Evolutionary conservation across 495 filamentous ascomycete species (phyloP).

Genomic region (Podospora sp.): DNA sequence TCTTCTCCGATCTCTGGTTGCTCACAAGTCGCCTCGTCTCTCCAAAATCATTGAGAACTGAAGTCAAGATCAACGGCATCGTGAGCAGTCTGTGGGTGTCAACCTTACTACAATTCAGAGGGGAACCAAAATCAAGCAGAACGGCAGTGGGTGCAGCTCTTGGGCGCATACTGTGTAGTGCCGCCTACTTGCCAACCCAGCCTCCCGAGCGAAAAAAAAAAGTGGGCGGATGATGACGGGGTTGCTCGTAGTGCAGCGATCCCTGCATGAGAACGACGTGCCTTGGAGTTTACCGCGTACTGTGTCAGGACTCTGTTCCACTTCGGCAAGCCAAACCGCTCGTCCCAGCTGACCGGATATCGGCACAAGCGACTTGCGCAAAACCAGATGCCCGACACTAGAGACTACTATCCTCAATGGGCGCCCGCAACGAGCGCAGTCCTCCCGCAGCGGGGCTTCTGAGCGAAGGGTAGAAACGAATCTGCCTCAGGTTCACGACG

Average conservation of each 20-base stretch:
- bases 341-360: constrained; percentile 5
- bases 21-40: neutral
- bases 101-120: too few relatives aligned
- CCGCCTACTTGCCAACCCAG: too few relatives aligned
- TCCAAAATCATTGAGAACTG: neutral
- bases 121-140: too few relatives aligned
- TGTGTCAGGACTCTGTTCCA: neutral
- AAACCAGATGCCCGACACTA: neutral
- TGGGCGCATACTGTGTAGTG: too few relatives aligned
- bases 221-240: constrained; percentile 1
- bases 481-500: neutral
- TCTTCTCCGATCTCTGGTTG: neutral
- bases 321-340: neutral
- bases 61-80: too few relatives aligned
- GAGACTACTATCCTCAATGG: neutral
- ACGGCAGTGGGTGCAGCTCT: too few relatives aligned
- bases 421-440: too few relatives aligned
- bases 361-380: constrained; percentile 7
- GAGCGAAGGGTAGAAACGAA: too few relatives aligned
- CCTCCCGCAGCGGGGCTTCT: too few relatives aligned
- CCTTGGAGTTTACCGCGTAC: neutral
- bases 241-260: neutral
- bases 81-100: too few relatives aligned
- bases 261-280: neutral
- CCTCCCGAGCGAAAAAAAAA: neutral